Base-by-base conservation (phyloP, 495 filamentous ascomycete species). In the Poronia punctata region DNA sequence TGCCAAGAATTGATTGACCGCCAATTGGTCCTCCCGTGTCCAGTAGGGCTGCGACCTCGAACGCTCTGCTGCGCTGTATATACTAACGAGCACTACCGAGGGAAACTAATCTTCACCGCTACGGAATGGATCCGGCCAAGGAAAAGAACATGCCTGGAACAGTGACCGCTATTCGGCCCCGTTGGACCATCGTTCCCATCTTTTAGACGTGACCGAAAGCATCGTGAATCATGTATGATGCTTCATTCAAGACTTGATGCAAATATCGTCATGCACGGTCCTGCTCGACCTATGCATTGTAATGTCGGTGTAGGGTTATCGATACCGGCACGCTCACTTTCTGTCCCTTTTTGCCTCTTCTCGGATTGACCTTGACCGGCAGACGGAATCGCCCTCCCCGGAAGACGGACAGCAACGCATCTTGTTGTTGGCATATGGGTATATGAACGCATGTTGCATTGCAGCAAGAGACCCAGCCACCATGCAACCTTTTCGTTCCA, bases 261-360 rank as follows among this genome's bases (percentile, higher is more conserved):
- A 27, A 30, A n/a, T n/a, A n/a, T n/a, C 35, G 24, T 9, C 18
- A 37, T 37, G 41, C 33, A 44, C 31, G 41, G 41, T 28, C 34
- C 41, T 44, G 8, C 25, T 28, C 24, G 7, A 44, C 24, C 3
- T 26, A 31, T 29, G 14, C 17, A 19, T 27, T 30, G 34, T 28
- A 45, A 45, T 45, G 42, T 45, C 42, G 42, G 42, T 45, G 42
- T 45, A 45, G 35, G 26, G 15, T 21, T 23, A 25, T n/a, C n/a
- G n/a, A 15, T 23, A 44, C 32, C 18, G 33, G 23, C 5, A 15
- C 22, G n/a, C n/a, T n/a, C n/a, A n/a, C n/a, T n/a, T n/a, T n/a
- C n/a, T n/a, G n/a, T n/a, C n/a, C n/a, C n/a, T n/a, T 27, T 31
- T 4, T 26, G 5, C 5, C 24, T 27, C 17, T 18, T 20, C 26